Base-by-base conservation (phyloP, 768 basidiomycete genomes). In the Dictyophora rubrovolvata region DNA sequence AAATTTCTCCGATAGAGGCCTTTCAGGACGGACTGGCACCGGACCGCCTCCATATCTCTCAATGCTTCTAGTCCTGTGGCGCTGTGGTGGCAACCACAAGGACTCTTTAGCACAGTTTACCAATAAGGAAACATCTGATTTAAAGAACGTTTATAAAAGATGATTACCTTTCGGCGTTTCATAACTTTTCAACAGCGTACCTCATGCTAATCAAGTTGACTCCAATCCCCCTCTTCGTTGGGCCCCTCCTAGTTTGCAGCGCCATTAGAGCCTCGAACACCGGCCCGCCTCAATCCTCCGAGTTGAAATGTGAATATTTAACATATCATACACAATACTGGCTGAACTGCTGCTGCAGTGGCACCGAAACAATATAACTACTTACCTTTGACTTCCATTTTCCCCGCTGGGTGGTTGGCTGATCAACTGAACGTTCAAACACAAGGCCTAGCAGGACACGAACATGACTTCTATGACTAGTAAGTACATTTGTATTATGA, bases 381-480 rank as follows among this genome's bases (percentile, higher is more conserved):
- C 52, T 60, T 70, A 1, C 69, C 68, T n/a, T 59, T 71, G 11
- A 68, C 67, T 5, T 56, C 63, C 11, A 63, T 71, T 54, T 69
- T 67, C 59, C 69, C 70, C 5, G 53, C 66, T 0, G 70, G 70
- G 54, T 71, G 70, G 70, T 63, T 71, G 12, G 55, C 63, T 35
- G 70, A 70, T 53, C 70, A 71, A 65, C 14, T 73, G 33, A 61
- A 68, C 11, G 69, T 73, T 3, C 72, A 73, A 51, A 69, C 65
- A 1, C 69, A 69, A 61, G 72, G 72, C 11, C 61, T 73, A 1
- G 72, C 72, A 14, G 72, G 72, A 1, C 70, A 73, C 61, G 68
- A 70, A 53, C 71, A 70, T 53, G 69, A 73, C 20, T 73, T 73
- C 63, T 73, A 72, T 47, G 65, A 71, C 59, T 71, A 70, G 71